Conservation (phyloP, 139 green algal species). For the Diplosphaera chodatii region DNA sequence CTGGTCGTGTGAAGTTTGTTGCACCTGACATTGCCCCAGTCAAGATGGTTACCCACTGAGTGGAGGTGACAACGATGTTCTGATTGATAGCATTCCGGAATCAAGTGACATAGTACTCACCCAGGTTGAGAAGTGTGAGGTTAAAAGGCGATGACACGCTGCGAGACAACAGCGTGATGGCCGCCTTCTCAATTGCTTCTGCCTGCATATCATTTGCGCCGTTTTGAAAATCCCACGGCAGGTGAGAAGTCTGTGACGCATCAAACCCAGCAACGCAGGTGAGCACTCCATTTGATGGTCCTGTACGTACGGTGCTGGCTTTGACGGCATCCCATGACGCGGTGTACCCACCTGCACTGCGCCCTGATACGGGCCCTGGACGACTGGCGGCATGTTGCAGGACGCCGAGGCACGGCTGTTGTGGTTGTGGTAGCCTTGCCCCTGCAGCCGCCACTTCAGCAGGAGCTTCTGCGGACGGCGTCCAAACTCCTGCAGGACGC, state of each 20-base stretch:
- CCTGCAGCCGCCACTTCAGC: slow-evolving; percentile 60
- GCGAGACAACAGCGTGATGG: slow-evolving; percentile 22
- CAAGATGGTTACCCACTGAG: too few relatives aligned
- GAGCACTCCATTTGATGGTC: too few relatives aligned
- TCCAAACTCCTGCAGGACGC: slow-evolving; percentile 14
- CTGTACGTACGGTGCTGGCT: too few relatives aligned
- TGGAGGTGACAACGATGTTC: too few relatives aligned
- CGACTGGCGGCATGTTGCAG: slow-evolving; percentile 33
- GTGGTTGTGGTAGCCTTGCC: slow-evolving; percentile 30
- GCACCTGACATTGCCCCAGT: neutral
- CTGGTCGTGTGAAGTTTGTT: slow-evolving; percentile 26
- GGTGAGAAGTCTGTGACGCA: too few relatives aligned
- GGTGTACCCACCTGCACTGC: slow-evolving; percentile 1
- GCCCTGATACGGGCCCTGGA: neutral
- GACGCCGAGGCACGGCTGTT: slow-evolving; percentile 37
- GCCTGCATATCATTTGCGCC: too few relatives aligned
- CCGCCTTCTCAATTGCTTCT: slow-evolving; percentile 18
- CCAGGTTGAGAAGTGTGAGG: slow-evolving; percentile 67
- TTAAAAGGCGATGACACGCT: slow-evolving; percentile 43
- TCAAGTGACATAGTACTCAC: too few relatives aligned
- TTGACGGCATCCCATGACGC: neutral
- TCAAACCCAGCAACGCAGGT: too few relatives aligned
- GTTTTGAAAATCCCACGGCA: too few relatives aligned
- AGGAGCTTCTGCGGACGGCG: slow-evolving; percentile 39
- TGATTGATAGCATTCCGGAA: too few relatives aligned